Evolutionary conservation across 2,329 filamentous ascomycete genomes (phyloP).

Genomic region (Pestalotiopsis fici): DNA sequence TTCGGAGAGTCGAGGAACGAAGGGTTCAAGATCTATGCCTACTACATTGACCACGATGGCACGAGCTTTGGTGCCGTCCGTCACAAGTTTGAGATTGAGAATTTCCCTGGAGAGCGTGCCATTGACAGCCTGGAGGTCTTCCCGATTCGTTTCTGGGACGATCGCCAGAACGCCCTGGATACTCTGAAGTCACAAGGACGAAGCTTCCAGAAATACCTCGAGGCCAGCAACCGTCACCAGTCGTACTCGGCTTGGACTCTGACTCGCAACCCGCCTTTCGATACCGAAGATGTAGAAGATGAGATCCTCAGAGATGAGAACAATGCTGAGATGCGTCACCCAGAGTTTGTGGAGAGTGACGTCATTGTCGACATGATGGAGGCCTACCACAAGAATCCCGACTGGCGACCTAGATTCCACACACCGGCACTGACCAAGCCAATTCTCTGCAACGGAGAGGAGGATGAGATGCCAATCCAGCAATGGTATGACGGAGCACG

Average conservation of each 20-base stretch:
- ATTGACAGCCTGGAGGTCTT: conserved; percentile 38
- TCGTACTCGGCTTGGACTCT: conserved; percentile 43
- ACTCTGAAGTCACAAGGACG: conserved; percentile 32
- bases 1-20: conserved; percentile 25
- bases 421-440: conserved; percentile 30
- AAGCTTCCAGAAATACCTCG: conserved; percentile 31
- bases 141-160: conserved; percentile 38
- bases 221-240: conserved; percentile 33
- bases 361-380: conserved; percentile 44
- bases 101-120: conserved; percentile 37
- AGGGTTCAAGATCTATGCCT: conserved; percentile 36
- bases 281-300: conserved; percentile 25
- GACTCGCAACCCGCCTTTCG: conserved; percentile 34
- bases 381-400: conserved; percentile 38
- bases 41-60: conserved; percentile 45
- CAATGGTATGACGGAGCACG: conserved; percentile 35
- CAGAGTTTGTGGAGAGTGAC: conserved; percentile 40
- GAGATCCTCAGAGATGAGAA: conserved; percentile 31
- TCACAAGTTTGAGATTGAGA: conserved; percentile 35
- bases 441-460: conserved; percentile 27
- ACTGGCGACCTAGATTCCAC: conserved; percentile 35
- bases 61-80: conserved; percentile 37
- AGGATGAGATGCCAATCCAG: conserved; percentile 37
- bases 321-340: conserved; percentile 32
- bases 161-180: conserved; percentile 34